phyloP scores from a whole-genome alignment of 768 basidiomycete species.

The Psilocybe sp. region DNA sequence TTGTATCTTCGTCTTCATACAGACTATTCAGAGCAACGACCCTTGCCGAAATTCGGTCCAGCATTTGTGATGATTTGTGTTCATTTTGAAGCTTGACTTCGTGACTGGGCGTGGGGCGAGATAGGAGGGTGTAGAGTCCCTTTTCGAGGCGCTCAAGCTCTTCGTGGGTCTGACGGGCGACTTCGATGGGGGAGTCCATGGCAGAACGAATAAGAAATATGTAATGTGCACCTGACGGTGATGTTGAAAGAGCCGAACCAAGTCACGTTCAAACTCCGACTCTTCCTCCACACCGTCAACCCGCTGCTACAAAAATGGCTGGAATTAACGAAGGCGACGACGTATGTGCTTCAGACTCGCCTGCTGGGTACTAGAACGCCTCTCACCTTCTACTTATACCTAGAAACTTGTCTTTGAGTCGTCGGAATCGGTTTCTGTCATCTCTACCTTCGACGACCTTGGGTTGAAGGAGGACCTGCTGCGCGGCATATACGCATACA shows the following conservation, averaged over 20 bases:
- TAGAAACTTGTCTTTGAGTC: slow-evolving; percentile 95
- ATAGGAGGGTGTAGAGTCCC: slow-evolving; percentile 81
- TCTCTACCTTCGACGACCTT: slow-evolving; percentile 89
- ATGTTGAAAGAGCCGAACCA: slow-evolving; percentile 11
- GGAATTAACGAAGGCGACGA: slow-evolving; percentile 88
- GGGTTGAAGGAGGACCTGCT: slow-evolving; percentile 92
- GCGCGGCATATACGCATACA: slow-evolving; percentile 97
- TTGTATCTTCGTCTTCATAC: slow-evolving; percentile 75
- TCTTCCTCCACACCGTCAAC: slow-evolving; percentile 33
- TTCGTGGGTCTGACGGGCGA: slow-evolving; percentile 94
- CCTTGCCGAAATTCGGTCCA: slow-evolving; percentile 77
- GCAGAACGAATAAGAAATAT: slow-evolving; percentile 9
- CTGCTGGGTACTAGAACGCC: slow-evolving; percentile 7
- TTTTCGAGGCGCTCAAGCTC: slow-evolving; percentile 91
- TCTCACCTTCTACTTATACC: slow-evolving; percentile 6
- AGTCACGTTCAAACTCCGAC: slow-evolving; percentile 56
- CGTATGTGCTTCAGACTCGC: slow-evolving; percentile 35
- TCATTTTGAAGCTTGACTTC: slow-evolving; percentile 70
- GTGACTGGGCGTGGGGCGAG: slow-evolving; percentile 60
- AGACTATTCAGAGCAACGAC: slow-evolving; percentile 61
- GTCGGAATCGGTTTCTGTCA: slow-evolving; percentile 85
- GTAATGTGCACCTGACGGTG: slow-evolving; percentile 8
- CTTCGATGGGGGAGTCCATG: slow-evolving; percentile 94
- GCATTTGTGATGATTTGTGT: slow-evolving; percentile 88
- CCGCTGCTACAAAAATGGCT: slow-evolving; percentile 55